phyloP scores from a whole-genome alignment of 768 basidiomycete genomes.

The Clathrus columnatus region DNA sequence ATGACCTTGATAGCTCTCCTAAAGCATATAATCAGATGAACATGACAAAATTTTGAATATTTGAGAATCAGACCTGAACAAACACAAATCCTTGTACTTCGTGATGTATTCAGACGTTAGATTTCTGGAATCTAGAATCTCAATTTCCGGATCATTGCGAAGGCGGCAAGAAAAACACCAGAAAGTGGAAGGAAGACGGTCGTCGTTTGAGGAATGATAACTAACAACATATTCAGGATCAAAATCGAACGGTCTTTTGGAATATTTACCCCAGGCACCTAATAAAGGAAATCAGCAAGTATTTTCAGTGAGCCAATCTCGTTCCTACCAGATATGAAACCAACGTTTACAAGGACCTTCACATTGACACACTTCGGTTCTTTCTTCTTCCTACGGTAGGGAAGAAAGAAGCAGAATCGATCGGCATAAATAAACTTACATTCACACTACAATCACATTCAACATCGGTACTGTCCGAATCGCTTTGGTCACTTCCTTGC shows the following conservation, averaged over 20 bases:
- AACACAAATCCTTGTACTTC: slow-evolving; percentile 59
- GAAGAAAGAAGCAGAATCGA: background rate
- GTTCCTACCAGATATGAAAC: slow-evolving; percentile 66
- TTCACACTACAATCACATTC: slow-evolving; percentile 65
- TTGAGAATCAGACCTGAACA: slow-evolving; percentile 48
- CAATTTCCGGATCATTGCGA: slow-evolving; percentile 51
- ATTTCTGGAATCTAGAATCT: slow-evolving; percentile 53
- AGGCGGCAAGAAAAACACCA: slow-evolving; percentile 73
- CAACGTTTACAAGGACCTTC: slow-evolving; percentile 66
- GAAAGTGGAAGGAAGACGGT: slow-evolving; percentile 50
- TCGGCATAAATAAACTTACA: slow-evolving; percentile 27
- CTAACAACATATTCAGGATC: slow-evolving; percentile 24
- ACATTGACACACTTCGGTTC: slow-evolving; percentile 45
- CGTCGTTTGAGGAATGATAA: slow-evolving; percentile 53
- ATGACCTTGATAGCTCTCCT: slow-evolving; percentile 66
- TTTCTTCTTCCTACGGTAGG: slow-evolving; percentile 40
- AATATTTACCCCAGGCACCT: slow-evolving; percentile 54
- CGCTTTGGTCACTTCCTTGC: background rate
- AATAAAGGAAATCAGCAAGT: background rate
- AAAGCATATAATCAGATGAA: slow-evolving; percentile 5
- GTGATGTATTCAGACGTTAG: slow-evolving; percentile 46
- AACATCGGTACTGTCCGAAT: slow-evolving; percentile 13
- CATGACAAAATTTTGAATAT: background rate
- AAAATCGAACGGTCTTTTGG: background rate
- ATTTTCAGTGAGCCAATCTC: background rate